A percentile compares a stretch with the other conserved stretches of the same genome.
phyloP scores from a whole-genome alignment of 495 filamentous ascomycete species.

The Echria macrotheca region DNA sequence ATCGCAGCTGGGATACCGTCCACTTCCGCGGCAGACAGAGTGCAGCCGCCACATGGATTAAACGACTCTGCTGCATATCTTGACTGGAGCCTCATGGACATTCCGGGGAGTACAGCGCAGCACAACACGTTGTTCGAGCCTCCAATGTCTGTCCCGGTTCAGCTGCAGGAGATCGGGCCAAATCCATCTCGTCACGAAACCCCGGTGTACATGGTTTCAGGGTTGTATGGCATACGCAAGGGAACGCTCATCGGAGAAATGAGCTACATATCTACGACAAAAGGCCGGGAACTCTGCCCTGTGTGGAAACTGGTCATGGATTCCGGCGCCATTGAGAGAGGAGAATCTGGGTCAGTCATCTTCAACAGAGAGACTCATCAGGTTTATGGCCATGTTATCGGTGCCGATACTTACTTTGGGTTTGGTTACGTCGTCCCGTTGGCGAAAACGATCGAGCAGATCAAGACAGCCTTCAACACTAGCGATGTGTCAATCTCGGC shows the following conservation, averaged over 20 bases:
- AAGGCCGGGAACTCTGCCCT: not conserved
- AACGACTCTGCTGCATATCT: not conserved
- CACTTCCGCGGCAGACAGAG: not conserved
- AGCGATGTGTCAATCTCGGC: not conserved
- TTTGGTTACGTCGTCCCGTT: not conserved
- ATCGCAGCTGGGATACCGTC: not conserved
- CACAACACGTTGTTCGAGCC: not conserved
- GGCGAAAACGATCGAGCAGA: not conserved
- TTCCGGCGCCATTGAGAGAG: not conserved
- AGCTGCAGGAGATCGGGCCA: not conserved
- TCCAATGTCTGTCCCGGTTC: not conserved
- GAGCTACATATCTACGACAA: not conserved
- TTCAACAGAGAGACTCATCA: not conserved
- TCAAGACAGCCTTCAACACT: not conserved
- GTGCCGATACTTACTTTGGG: not conserved
- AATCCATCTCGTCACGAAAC: not conserved
- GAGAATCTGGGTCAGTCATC: slow-evolving; percentile 1
- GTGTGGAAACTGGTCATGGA: not conserved
- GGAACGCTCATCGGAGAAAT: not conserved
- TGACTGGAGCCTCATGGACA: not conserved
- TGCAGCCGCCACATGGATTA: not conserved
- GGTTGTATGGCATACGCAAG: not conserved
- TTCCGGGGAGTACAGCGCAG: not conserved
- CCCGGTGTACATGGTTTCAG: not conserved
- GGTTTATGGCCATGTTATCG: not conserved